Conservation (phyloP, 2,329 filamentous ascomycete species). For the Claviceps pusilla region DNA sequence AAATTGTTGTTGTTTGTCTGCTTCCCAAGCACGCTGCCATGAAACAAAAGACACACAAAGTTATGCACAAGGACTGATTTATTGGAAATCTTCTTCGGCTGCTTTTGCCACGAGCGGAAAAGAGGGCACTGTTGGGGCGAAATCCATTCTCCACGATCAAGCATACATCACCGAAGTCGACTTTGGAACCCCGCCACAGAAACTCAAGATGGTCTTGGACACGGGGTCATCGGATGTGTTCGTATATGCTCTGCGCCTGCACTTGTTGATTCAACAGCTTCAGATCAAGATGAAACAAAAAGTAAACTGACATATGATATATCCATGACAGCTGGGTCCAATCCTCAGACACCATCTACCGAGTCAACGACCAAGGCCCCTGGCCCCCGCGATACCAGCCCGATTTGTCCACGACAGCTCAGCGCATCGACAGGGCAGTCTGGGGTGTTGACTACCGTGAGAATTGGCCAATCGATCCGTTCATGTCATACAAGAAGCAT, state of each 20-base stretch:
- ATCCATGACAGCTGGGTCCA: constrained; percentile 33
- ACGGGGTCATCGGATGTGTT: constrained; percentile 47
- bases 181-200: constrained; percentile 34
- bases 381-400: constrained; percentile 28
- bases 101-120: neutral
- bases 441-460: constrained; percentile 36
- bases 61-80: neutral
- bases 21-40: neutral
- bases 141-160: constrained; percentile 25
- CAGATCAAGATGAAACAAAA: neutral
- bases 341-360: constrained; percentile 30
- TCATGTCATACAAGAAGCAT: neutral
- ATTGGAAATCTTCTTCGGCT: neutral
- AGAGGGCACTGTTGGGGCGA: constrained; percentile 15
- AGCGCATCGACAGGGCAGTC: constrained; percentile 24
- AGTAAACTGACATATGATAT: neutral
- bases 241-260: constrained; percentile 22
- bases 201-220: constrained; percentile 33
- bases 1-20: neutral
- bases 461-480: constrained; percentile 7
- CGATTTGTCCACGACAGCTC: constrained; percentile 28
- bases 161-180: constrained; percentile 29
- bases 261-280: too few relatives aligned
- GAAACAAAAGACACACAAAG: neutral
- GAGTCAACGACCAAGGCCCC: constrained; percentile 19